A percentile compares a stretch with the other conserved stretches of the same genome.
phyloP scores from a whole-genome alignment of 164 flowering plant genomes.

The Echeveria elegans region DNA sequence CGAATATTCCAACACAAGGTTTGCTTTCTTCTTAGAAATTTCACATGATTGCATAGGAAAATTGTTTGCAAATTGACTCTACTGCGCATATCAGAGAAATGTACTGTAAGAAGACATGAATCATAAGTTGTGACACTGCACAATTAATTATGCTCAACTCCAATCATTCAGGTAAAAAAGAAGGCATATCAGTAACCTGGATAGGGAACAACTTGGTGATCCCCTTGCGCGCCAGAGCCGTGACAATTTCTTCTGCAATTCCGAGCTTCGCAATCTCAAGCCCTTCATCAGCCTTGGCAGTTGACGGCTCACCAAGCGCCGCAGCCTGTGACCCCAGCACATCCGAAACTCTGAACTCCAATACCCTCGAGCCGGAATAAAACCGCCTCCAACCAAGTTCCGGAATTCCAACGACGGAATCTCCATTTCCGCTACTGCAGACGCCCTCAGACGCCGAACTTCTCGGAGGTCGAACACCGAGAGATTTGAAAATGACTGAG shows the following conservation, averaged over 20 bases:
- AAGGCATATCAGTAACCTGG: conserved; percentile 37
- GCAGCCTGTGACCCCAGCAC: conserved; percentile 29
- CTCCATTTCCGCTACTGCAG: neutral
- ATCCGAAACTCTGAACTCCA: conserved; percentile 29
- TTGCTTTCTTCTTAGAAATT: too few relatives aligned
- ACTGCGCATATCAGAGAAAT: neutral
- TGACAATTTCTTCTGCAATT: conserved; percentile 49
- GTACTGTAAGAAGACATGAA: too few relatives aligned
- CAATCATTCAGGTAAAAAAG: neutral
- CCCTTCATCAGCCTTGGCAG: conserved; percentile 35
- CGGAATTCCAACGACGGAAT: neutral
- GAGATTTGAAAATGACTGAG: neutral
- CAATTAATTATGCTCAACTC: too few relatives aligned
- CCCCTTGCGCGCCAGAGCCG: conserved; percentile 49
- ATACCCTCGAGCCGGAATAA: conserved; percentile 23
- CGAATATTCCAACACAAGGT: neutral
- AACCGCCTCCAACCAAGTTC: conserved; percentile 21
- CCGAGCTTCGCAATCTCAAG: conserved; percentile 77
- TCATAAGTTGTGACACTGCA: too few relatives aligned
- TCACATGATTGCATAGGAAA: neutral
- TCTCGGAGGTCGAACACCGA: neutral
- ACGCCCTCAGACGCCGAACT: neutral
- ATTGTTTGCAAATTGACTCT: neutral
- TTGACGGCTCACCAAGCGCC: conserved; percentile 27
- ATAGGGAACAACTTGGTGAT: conserved; percentile 78